phyloP scores from a whole-genome alignment of 768 basidiomycete genomes.

The Guyanaporus albipodus region DNA sequence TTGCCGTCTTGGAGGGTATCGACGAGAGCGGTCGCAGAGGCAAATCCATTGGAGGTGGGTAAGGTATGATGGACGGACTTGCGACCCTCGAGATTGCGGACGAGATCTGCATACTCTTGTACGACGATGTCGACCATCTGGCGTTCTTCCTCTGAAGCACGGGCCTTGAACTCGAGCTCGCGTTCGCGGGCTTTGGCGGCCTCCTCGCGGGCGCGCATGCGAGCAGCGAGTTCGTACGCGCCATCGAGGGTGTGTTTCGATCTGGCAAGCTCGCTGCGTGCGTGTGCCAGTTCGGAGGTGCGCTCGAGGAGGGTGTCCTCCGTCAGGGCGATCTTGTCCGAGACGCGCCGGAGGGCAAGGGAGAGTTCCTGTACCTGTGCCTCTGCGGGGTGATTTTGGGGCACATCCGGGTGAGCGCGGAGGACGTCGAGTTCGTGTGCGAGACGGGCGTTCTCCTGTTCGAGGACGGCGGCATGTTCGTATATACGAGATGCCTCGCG shows the following conservation, averaged over 20 bases:
- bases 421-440: constrained; percentile 53
- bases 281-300: constrained; percentile 43
- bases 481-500: constrained; percentile 41
- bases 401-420: constrained; percentile 48
- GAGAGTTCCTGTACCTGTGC: constrained; percentile 53
- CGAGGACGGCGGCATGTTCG: constrained; percentile 33
- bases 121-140: constrained; percentile 62
- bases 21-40: constrained; percentile 24
- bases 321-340: constrained; percentile 61
- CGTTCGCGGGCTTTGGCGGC: constrained; percentile 46
- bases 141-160: constrained; percentile 51
- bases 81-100: constrained; percentile 57
- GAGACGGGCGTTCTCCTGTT: constrained; percentile 56
- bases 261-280: constrained; percentile 41
- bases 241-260: constrained; percentile 42
- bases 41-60: constrained; percentile 7
- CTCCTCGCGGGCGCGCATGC: constrained; percentile 53
- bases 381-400: constrained; percentile 35
- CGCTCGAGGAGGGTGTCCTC: constrained; percentile 52
- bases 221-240: constrained; percentile 54
- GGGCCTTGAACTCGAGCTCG: constrained; percentile 43
- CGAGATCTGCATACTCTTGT: constrained; percentile 72
- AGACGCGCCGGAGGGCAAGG: constrained; percentile 62
- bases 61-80: constrained; percentile 19
- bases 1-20: constrained; percentile 47